Evolutionary conservation across 2,329 filamentous ascomycete genomes (phyloP), one percentile per base, ranked within the genome.

Genomic region (Trichoderma koningiopsis): DNA sequence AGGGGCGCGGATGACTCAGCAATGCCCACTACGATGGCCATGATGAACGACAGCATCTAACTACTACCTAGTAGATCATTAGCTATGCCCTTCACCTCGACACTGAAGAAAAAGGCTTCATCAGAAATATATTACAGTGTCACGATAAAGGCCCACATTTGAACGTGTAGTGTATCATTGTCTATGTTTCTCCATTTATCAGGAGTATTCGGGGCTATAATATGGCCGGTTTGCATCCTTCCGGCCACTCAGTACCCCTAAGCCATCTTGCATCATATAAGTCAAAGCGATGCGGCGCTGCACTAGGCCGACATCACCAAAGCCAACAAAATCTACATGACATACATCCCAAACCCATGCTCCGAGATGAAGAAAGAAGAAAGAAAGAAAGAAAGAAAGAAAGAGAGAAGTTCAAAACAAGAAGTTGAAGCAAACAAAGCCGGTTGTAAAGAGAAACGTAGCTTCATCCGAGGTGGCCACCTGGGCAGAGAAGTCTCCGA

Each of bases 251-350:
- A 47, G 19, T 5, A 37, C 27, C n/a, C 27, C 29, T 59, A 49
- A 29, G 22, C 24, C 35, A 55, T 52, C 43, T 29, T 49, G 29
- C 55, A 67, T 37, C 64, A 47, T 52, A 58, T 67, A 67, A 67
- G 33, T 67, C 53, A 29, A 49, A 37, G 29, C 53, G 31, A 59
- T 37, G 64, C 49, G 68, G 61, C 61, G 55, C 61, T 69, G 68
- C 56, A 60, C 68, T 65, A 65, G 53, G 61, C 68, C 68, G 49
- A 61, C 57, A 61, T 68, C 65, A 40, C 65, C 31, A 61, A 68
- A 63, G 31, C 33, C 33, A 43, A 33, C 35, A 49, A 63, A 63
- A 69, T 64, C 59, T 63, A 65, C 35, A 37, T 65, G 55, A 63
- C 47, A 37, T 58, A 60, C 68, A 60, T 40, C 35, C 35, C 60